Conservation (phyloP, 2,329 filamentous ascomycete genomes). For the Aspergillus sp. region DNA sequence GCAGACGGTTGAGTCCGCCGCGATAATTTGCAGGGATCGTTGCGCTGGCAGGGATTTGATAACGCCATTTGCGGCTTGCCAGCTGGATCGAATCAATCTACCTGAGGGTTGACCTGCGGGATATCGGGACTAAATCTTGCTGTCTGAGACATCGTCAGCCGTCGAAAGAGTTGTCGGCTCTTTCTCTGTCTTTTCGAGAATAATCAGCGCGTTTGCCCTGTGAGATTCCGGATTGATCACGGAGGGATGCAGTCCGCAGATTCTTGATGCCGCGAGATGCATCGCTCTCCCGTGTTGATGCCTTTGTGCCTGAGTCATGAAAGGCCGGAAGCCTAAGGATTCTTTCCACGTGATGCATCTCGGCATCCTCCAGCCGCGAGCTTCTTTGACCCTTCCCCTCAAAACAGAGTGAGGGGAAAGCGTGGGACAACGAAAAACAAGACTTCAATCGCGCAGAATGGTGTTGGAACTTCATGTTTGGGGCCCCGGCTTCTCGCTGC, state of each 20-base stretch:
- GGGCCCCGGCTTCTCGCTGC: slow-evolving; percentile 84
- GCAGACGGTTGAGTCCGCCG: neutral
- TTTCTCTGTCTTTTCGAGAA: neutral
- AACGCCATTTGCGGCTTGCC: slow-evolving; percentile 13
- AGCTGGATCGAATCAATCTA: slow-evolving; percentile 14
- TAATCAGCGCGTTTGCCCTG: neutral
- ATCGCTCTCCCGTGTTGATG: neutral
- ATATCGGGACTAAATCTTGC: slow-evolving; percentile 1
- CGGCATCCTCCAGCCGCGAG: neutral
- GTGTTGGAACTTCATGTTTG: slow-evolving; percentile 82
- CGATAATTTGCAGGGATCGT: slow-evolving; percentile 2
- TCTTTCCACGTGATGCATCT: slow-evolving; percentile 17
- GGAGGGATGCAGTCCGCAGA: slow-evolving; percentile 2
- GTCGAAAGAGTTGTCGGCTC: neutral
- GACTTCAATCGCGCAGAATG: slow-evolving; percentile 42
- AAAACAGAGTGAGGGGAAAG: slow-evolving; percentile 5
- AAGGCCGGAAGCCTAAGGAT: neutral
- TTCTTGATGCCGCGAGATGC: neutral
- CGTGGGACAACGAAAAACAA: slow-evolving; percentile 2
- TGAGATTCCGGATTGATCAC: slow-evolving; percentile 7
- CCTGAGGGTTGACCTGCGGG: slow-evolving; percentile 10
- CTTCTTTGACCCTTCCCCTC: slow-evolving; percentile 6
- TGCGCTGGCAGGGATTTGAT: slow-evolving; percentile 10
- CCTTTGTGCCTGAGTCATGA: slow-evolving; percentile 5
- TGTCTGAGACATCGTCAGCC: slow-evolving; percentile 9